phyloP scores from a whole-genome alignment of 495 filamentous ascomycete species.

The Penicillium canariense region DNA sequence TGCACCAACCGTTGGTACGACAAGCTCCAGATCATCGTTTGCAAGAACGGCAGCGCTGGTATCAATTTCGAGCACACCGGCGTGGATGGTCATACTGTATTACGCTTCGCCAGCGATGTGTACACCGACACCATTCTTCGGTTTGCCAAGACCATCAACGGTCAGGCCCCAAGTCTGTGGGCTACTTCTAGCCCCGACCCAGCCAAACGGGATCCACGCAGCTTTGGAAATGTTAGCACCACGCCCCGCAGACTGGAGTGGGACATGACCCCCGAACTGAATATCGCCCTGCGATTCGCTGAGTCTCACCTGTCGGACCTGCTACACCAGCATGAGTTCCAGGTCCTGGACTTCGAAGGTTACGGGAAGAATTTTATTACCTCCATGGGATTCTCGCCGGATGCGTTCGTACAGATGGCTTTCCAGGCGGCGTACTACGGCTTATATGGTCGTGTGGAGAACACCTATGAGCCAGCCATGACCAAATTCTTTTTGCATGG shows the following conservation, averaged over 20 bases:
- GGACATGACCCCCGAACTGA: conserved; percentile 93
- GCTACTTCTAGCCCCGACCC: conserved; percentile 88
- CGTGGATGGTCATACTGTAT: conserved; percentile 94
- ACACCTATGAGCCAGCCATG: conserved; percentile 97
- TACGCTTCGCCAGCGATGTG: conserved; percentile 92
- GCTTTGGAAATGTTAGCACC: conserved; percentile 91
- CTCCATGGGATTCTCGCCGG: conserved; percentile 92
- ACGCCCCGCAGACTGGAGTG: conserved; percentile 96
- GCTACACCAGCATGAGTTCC: conserved; percentile 95
- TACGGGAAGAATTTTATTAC: conserved; percentile 99
- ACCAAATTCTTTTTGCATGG: conserved; percentile 92
- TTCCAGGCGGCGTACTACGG: conserved; percentile 99
- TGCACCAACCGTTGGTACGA: conserved; percentile 99
- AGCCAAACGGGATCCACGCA: conserved; percentile 86
- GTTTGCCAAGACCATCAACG: conserved; percentile 94
- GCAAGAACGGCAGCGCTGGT: conserved; percentile 95
- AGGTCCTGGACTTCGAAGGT: conserved; percentile 80
- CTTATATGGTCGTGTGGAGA: conserved; percentile 89
- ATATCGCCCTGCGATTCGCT: conserved; percentile 88
- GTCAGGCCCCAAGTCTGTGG: conserved; percentile 89
- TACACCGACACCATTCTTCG: conserved; percentile 98
- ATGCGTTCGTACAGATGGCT: conserved; percentile 98
- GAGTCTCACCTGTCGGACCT: conserved; percentile 93
- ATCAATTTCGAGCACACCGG: conserved; percentile 99
- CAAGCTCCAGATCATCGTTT: conserved; percentile 98